These are phyloP conservation scores for Achaetomium macrosporum DNA, from an alignment of 2,329 filamentous ascomycete species.

Conservation along the genomic window DNA sequence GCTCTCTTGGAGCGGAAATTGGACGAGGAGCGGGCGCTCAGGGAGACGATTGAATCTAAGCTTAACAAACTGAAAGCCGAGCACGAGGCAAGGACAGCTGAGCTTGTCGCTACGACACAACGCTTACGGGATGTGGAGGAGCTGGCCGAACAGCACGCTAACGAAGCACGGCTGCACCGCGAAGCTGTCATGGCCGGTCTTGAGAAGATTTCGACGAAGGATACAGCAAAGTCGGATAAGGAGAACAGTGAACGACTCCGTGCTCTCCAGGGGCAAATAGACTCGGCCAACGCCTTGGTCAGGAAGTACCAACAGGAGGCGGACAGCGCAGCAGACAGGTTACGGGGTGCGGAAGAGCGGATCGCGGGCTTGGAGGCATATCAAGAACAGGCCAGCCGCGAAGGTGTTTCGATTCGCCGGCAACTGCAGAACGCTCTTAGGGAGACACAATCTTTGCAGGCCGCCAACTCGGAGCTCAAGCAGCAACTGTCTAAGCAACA, in stretches of 20 bases:
- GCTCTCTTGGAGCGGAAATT: conserved; percentile 72
- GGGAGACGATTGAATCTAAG: conserved; percentile 71
- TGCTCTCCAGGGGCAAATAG: conserved; percentile 74
- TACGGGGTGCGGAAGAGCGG: conserved; percentile 88
- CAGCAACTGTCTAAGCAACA: conserved; percentile 79
- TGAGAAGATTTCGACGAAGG: conserved; percentile 60
- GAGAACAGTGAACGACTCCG: conserved; percentile 59
- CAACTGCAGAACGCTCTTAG: conserved; percentile 81
- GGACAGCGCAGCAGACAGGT: conserved; percentile 77
- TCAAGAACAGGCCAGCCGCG: conserved; percentile 92
- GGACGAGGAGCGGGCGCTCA: conserved; percentile 71
- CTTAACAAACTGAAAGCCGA: conserved; percentile 71
- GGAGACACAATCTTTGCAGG: conserved; percentile 75
- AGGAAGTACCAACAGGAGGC: conserved; percentile 87
- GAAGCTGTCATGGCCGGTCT: conserved; percentile 77
- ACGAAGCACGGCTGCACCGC: conserved; percentile 80
- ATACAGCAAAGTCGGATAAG: conserved; percentile 41
- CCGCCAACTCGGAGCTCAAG: conserved; percentile 75
- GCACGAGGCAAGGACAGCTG: conserved; percentile 71
- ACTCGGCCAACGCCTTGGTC: conserved; percentile 70
- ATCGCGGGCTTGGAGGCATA: conserved; percentile 96
- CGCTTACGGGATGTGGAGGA: conserved; percentile 82
- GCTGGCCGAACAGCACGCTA: conserved; percentile 76
- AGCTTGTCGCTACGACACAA: conserved; percentile 68
- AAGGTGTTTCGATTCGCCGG: conserved; percentile 81